phyloP scores from a whole-genome alignment of 2,329 filamentous ascomycete species.

The Scedosporium dehoogii region DNA sequence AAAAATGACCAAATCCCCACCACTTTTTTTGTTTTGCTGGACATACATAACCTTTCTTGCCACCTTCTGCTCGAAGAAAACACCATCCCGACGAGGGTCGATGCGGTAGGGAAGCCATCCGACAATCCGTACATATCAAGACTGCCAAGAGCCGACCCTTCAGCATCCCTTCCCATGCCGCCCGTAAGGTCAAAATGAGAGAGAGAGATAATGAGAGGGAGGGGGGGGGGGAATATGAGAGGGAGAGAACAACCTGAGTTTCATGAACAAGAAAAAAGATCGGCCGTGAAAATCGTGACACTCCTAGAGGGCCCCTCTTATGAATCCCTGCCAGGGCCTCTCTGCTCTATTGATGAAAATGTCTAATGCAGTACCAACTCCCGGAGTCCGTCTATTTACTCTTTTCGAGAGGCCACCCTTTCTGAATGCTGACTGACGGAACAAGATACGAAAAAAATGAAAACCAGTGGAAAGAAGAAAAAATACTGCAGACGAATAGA shows the following conservation, averaged over 20 bases:
- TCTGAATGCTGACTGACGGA: constrained; percentile 11
- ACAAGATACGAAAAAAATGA: constrained; percentile 3
- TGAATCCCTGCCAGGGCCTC: constrained; percentile 6
- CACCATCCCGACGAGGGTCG: neutral
- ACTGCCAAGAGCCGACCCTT: neutral
- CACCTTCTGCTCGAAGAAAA: neutral
- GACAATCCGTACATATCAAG: too few species aligned
- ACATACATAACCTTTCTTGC: neutral
- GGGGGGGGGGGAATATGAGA: neutral
- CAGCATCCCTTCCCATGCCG: neutral
- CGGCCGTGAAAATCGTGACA: constrained; percentile 8
- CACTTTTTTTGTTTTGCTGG: neutral
- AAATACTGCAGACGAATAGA: constrained; percentile 6
- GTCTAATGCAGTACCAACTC: constrained; percentile 21
- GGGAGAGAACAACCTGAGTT: neutral
- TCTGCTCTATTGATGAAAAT: constrained; percentile 8
- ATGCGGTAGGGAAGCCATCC: neutral
- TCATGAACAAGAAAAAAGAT: constrained; percentile 1
- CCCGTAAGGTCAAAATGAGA: neutral
- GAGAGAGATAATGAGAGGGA: neutral
- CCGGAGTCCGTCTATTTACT: constrained; percentile 11
- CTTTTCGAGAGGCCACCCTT: constrained; percentile 14
- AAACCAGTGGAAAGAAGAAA: constrained; percentile 11
- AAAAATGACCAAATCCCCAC: neutral
- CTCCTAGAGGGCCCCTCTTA: constrained; percentile 2